Base-by-base conservation (phyloP, 2,329 filamentous ascomycete genomes). In the Pseudocercospora pini-densiflorae region DNA sequence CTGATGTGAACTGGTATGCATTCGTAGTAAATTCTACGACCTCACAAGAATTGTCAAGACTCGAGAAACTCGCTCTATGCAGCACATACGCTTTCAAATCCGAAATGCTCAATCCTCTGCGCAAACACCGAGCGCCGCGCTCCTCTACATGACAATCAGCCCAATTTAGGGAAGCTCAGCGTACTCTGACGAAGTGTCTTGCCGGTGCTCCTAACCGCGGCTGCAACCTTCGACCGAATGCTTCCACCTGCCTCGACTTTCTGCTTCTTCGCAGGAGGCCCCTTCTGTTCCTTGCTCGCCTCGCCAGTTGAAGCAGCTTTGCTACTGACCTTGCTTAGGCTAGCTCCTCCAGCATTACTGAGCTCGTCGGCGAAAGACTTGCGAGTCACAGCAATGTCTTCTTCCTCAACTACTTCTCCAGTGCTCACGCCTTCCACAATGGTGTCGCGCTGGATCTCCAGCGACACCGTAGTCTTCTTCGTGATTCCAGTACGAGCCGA, bases 391-490 rank as follows among this genome's bases (percentile, higher is more conserved):
- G 51, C 49, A 21, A 61, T 65, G 29, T 65, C 62, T 51, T 68
- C 62, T 21, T 65, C 66, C 14, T 49, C 54, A 23, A 51, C 45
- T n/a, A 61, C 29, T 54, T 62, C 49, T 24, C 24, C 53, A 40
- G 58, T 63, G 2, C 29, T 33, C 8, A 58, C 55, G 16, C 55
- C 59, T 59, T 71, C 69, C 3, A 59, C 23, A 14, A 67, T 69
- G 14, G 45, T 49, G 6, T 57, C 47, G 23, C 69, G 62, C 8
- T 68, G 60, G 16, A 66, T 40, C 3, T 70, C 68, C 12, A 61
- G 62, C n/a, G 64, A 66, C n/a, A 64, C 57, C 1, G 68, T 64
- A 1, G 68, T 71, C 40, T 63, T 61, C 63, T 69, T 68, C 8
- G 51, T 66, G 57, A 66, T 70, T 16, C 59, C 62, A 24, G 62